Conservation (phyloP, 441 rosid genomes). For the Aleurites moluccanus region DNA sequence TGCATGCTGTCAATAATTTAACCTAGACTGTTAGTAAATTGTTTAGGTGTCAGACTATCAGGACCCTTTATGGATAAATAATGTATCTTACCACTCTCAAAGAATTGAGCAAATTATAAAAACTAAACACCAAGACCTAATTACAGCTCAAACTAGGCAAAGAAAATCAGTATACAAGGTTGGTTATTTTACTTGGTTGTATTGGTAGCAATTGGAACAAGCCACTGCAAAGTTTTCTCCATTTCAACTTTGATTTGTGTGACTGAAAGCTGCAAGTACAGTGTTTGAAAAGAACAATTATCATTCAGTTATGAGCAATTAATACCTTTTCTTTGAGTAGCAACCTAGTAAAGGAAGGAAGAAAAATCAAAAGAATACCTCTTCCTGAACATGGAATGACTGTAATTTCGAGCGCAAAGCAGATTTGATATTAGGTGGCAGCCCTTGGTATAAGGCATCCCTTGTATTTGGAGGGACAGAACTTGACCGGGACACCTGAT, state of each 20-base stretch:
- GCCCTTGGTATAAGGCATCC: constrained; percentile 93
- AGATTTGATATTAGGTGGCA: constrained; percentile 88
- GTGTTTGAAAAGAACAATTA: constrained; percentile 9
- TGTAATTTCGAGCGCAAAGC: constrained; percentile 73
- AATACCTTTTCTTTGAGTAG: neutral
- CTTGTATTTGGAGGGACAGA: constrained; percentile 90
- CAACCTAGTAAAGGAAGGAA: neutral
- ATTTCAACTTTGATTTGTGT: constrained; percentile 88
- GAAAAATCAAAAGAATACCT: constrained; percentile 42
- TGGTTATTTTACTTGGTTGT: constrained; percentile 76
- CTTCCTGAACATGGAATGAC: constrained; percentile 70
- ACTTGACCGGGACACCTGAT: constrained; percentile 92
- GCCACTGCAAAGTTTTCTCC: constrained; percentile 94
- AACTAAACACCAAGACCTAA: neutral
- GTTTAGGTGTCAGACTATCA: neutral
- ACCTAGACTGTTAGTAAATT: neutral
- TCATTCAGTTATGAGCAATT: neutral
- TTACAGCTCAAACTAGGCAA: constrained; percentile 1
- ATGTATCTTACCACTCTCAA: neutral
- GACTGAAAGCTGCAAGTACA: constrained; percentile 63
- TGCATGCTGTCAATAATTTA: neutral
- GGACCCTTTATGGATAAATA: neutral
- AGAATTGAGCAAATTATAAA: neutral
- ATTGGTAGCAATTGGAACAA: constrained; percentile 89
- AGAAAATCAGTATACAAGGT: constrained; percentile 5